A percentile compares a stretch with the other conserved stretches of the same genome.
Evolutionary conservation across 108 stramenopile genomes (phyloP).

Genomic region (Skeletonema menzelii): DNA sequence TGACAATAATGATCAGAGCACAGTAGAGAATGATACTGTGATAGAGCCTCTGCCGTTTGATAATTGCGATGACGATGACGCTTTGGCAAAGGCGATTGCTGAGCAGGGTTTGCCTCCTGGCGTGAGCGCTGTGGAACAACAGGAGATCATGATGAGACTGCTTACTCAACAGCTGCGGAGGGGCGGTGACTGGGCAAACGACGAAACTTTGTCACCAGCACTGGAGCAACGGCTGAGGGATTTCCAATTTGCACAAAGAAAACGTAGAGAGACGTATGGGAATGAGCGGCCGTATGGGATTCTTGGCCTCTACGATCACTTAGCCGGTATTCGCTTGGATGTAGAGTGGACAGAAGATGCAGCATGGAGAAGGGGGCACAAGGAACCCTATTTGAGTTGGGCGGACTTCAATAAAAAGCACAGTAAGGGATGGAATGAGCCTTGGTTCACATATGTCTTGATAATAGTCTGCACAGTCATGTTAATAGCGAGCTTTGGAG

Average conservation of each 20-base stretch:
- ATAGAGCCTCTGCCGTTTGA: neutral
- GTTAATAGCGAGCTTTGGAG: constrained; percentile 59
- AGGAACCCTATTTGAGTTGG: constrained; percentile 78
- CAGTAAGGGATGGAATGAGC: constrained; percentile 58
- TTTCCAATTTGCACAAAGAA: constrained; percentile 83
- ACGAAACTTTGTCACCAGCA: constrained; percentile 22
- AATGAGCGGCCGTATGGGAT: constrained; percentile 69
- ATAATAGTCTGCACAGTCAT: constrained; percentile 62
- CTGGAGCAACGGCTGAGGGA: constrained; percentile 74
- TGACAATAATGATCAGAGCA: neutral
- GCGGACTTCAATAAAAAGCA: constrained; percentile 66
- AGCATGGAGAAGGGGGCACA: constrained; percentile 69
- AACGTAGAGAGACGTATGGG: constrained; percentile 76
- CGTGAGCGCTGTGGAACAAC: constrained; percentile 39
- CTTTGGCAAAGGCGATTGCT: constrained; percentile 38
- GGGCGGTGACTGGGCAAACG: constrained; percentile 34
- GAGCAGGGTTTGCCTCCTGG: constrained; percentile 47
- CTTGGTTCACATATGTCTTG: constrained; percentile 73
- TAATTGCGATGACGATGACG: constrained; percentile 20
- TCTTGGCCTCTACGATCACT: constrained; percentile 77
- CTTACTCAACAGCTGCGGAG: constrained; percentile 40
- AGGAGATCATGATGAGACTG: constrained; percentile 46
- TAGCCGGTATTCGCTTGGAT: constrained; percentile 72
- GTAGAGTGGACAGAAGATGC: constrained; percentile 90
- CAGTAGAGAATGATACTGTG: neutral